phyloP scores from a whole-genome alignment of 805 yeast species.

The Saturnispora bothae region DNA sequence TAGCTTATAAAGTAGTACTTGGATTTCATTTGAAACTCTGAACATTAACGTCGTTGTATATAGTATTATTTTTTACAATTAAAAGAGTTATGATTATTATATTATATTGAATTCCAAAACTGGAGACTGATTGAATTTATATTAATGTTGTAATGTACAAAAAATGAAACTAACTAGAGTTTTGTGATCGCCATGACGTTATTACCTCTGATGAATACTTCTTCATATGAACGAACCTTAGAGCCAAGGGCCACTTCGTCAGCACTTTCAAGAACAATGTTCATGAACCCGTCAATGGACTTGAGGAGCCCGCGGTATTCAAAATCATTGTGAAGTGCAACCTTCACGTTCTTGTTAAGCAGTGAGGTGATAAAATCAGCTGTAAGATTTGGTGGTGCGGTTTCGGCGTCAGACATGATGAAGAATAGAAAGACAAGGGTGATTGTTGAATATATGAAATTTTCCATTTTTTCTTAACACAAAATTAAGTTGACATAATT shows the following conservation, averaged over 20 bases:
- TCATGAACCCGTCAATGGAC: slow-evolving; percentile 96
- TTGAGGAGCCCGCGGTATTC: slow-evolving; percentile 58
- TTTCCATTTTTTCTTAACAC: too few species aligned
- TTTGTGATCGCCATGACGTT: slow-evolving; percentile 46
- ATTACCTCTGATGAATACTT: slow-evolving; percentile 80
- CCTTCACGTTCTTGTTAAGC: slow-evolving; percentile 70
- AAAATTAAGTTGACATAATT: background rate
- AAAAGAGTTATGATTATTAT: background rate
- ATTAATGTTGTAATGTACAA: too few species aligned
- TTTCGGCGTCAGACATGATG: background rate
- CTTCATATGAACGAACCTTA: slow-evolving; percentile 48
- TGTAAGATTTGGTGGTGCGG: slow-evolving; percentile 2
- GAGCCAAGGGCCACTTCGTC: slow-evolving; percentile 49
- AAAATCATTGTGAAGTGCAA: slow-evolving; percentile 78
- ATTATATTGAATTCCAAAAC: too few species aligned
- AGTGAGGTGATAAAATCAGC: slow-evolving; percentile 59
- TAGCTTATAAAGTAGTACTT: background rate
- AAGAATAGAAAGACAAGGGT: background rate
- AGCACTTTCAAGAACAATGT: slow-evolving; percentile 74
- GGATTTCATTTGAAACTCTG: background rate
- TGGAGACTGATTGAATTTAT: too few species aligned
- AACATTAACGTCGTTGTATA: background rate
- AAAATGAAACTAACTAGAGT: slow-evolving; percentile 2
- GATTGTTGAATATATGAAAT: too few species aligned
- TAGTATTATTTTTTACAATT: background rate